These are phyloP conservation scores for Wickerhamiella lipophila DNA, from an alignment of 805 yeast genomes.

Conservation along the genomic window DNA sequence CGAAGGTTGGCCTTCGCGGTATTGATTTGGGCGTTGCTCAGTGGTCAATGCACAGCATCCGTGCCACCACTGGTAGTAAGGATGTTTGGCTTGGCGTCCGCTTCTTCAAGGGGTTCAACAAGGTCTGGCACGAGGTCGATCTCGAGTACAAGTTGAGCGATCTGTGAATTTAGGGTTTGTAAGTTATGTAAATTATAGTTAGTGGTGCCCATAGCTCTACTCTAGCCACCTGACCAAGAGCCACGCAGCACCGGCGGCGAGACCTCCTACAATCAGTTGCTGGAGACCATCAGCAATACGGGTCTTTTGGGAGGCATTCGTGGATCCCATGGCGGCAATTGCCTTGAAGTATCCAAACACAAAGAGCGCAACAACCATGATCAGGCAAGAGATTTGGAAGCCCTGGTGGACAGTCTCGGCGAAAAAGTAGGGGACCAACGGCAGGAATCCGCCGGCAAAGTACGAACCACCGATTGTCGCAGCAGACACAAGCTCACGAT, in stretches of 20 bases:
- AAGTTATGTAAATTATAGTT: no score
- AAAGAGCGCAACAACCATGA: constrained; percentile 73
- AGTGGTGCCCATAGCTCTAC: background rate
- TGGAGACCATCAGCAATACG: constrained; percentile 63
- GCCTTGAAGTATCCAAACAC: constrained; percentile 76
- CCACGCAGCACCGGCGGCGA: constrained; percentile 97
- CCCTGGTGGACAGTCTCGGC: constrained; percentile 62
- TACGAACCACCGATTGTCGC: constrained; percentile 76
- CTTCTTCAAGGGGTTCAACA: constrained; percentile 58
- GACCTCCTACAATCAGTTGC: constrained; percentile 85
- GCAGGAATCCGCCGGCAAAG: constrained; percentile 79
- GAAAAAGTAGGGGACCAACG: constrained; percentile 78
- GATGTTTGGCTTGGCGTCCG: constrained; percentile 65
- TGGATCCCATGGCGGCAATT: constrained; percentile 37
- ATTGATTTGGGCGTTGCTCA: constrained; percentile 76
- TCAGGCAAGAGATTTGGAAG: constrained; percentile 52
- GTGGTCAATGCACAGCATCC: constrained; percentile 73
- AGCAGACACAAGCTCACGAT: constrained; percentile 73
- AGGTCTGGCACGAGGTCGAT: constrained; percentile 49
- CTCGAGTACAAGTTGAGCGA: constrained; percentile 20
- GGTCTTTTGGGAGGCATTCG: constrained; percentile 37
- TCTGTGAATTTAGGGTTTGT: background rate
- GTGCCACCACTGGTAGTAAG: constrained; percentile 67
- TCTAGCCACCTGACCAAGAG: constrained; percentile 47
- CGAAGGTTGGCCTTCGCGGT: constrained; percentile 36